A percentile compares a stretch with the other conserved stretches of the same genome.
Evolutionary conservation across 345 rosid species (phyloP).

Genomic region (Gossypium turneri): DNA sequence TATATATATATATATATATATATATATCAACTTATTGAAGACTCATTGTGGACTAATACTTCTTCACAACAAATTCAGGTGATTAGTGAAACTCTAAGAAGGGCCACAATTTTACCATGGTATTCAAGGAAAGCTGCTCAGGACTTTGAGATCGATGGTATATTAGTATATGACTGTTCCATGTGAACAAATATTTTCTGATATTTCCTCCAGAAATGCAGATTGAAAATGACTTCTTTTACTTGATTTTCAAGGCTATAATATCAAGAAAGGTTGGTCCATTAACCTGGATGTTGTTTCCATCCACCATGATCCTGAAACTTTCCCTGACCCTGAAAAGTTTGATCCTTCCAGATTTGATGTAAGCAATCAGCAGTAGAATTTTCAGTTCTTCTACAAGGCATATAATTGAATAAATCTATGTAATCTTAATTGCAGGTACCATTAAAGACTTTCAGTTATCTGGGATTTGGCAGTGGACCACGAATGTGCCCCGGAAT

Average conservation of each 20-base stretch:
- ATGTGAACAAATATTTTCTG: background rate
- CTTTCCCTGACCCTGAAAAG: constrained; percentile 42
- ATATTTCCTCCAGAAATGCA: background rate
- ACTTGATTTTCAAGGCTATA: constrained; percentile 31
- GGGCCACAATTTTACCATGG: constrained; percentile 63
- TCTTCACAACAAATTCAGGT: constrained; percentile 31
- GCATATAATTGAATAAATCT: background rate
- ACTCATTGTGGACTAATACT: background rate
- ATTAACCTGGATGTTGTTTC: constrained; percentile 68
- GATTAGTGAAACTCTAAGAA: constrained; percentile 52
- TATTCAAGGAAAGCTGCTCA: constrained; percentile 60
- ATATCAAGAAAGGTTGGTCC: constrained; percentile 60
- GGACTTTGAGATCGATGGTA: constrained; percentile 62
- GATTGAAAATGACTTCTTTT: background rate
- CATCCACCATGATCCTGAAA: constrained; percentile 53
- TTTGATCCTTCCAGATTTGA: constrained; percentile 55
- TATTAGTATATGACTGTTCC: constrained; percentile 23
- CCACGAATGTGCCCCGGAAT: constrained; percentile 70
- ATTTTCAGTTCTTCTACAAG: background rate
- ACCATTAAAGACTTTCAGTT: constrained; percentile 44
- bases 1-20: too few species aligned
- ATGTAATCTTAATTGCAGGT: constrained; percentile 27
- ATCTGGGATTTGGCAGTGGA: constrained; percentile 67
- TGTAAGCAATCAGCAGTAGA: constrained; percentile 24
- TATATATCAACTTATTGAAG: background rate